Evolutionary conservation across 2,329 filamentous ascomycete species (phyloP).

Genomic region (Nectriaceae sp.): DNA sequence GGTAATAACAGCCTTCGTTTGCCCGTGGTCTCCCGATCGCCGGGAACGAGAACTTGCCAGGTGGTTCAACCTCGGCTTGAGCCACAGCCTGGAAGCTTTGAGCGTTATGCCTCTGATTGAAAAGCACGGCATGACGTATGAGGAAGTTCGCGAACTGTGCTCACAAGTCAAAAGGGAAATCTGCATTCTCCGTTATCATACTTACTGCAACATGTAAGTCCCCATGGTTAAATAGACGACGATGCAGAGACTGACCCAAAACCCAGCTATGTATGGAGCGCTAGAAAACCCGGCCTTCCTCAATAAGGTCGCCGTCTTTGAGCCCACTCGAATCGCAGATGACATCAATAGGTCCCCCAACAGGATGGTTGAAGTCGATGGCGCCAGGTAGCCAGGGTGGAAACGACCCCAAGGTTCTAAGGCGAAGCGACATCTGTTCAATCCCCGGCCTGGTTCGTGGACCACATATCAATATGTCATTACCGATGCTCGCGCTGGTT

Average conservation of each 20-base stretch:
- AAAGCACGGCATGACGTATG: conserved; percentile 46
- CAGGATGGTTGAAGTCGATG: not conserved
- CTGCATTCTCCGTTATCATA: conserved; percentile 66
- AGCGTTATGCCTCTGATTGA: conserved; percentile 72
- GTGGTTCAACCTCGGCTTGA: conserved; percentile 83
- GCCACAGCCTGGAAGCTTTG: conserved; percentile 71
- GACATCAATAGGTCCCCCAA: not conserved
- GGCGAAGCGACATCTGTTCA: not conserved
- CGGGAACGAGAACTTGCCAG: conserved; percentile 69
- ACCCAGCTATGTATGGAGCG: conserved; percentile 29
- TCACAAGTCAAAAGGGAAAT: conserved; percentile 68
- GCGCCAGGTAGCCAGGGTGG: not conserved
- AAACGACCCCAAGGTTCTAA: not conserved
- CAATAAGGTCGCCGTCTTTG: conserved; percentile 18
- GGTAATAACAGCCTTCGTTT: conserved; percentile 70
- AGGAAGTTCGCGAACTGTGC: conserved; percentile 64
- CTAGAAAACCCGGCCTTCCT: conserved; percentile 23
- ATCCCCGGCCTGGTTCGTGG: not conserved
- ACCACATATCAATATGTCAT: not conserved
- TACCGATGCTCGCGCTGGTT: not conserved
- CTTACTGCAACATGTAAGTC: conserved; percentile 77
- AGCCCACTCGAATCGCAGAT: conserved; percentile 2
- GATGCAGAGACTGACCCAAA: not conserved
- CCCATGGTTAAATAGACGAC: not conserved
- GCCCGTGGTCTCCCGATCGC: conserved; percentile 68